Base-by-base conservation (phyloP, 495 filamentous ascomycete species). In the Cudoniella acicularis region DNA sequence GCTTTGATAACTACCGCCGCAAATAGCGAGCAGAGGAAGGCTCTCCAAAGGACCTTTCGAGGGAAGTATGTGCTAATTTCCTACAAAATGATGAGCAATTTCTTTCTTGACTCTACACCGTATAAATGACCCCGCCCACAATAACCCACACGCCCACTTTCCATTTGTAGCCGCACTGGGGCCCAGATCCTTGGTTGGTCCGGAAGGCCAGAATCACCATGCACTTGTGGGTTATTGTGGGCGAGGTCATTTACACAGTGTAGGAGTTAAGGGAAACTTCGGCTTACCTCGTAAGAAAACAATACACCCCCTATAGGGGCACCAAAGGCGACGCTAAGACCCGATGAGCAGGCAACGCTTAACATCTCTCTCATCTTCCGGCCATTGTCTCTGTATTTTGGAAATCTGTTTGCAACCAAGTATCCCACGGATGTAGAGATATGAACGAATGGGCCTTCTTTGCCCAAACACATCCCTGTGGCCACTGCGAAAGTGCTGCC, bases 371-470 rank as follows among this genome's bases (percentile, higher is more conserved):
- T 68, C 69, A 83, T 67, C 54, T 79, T 79, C 26, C 78, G 68
- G 1, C 74, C 73, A 60, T 83, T 83, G 3, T 81, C 70, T 18
- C 71, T 64, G 56, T 82, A 83, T 56, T 82, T 81, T 0, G 77
- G 78, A 46, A 84, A 80, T 42, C 67, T 54, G 18, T 54, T 72
- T 11, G 75, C 78, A 0, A 84, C 79, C 1, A 83, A 68, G 54
- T 82, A 78, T n/a, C 78, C 80, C 1, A 77, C 77, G 60, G 81
- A 82, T 2, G 79, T 77, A 4, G 77, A 78, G 17, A 84, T 84
- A 61, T 84, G 81, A 1, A 84, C 81, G 56, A 84, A 84, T 1
- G 81, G 81, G 0, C 81, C 81, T 72, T 83, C 81, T 71, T 83
- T 84, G 1, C 81, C 81, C 20, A 83, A 67, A 61, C 78, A 83